Base-by-base conservation (phyloP, 148 eudicot species). In the Spergularia bocconei region DNA sequence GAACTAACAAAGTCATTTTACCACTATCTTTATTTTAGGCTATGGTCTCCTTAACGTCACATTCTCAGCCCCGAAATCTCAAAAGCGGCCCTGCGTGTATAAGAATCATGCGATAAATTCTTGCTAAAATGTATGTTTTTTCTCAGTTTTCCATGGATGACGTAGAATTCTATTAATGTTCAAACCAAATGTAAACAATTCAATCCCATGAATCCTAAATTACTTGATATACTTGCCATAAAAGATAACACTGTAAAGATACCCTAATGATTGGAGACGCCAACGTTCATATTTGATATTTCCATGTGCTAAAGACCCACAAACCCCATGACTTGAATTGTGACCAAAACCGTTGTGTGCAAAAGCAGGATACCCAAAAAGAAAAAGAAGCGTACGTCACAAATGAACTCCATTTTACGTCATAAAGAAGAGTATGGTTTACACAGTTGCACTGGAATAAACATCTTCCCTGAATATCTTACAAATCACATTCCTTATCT, bases 371-470 rank as follows among this genome's bases (percentile, higher is more conserved):
- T 56, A 13, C 6, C 11, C 13, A 21, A 6, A 44, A 44, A 68
- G 14, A 62, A 69, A 52, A 15, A 59, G 51, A 57, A 7, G n/a
- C 15, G 5, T 29, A 29, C 9, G 29, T 12, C 41, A 48, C 41
- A 69, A 59, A 69, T 51, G 48, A 73, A 51, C 69, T 67, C 57
- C 78, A 69, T 69, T 69, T 53, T 77, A 76, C 78, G 54, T 56
- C 78, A 59, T 23, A 25, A 69, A 59, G 14, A 70, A 76, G 54
- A 25, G 66, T 76, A 60, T 20, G 44, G 39, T 60, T 58, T 69
- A 67, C 71, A 67, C 72, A 57, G 44, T 38, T 16, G 14, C 47
- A 29, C 59, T 11, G 48, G 48, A 60, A 61, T 48, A 14, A 69
- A 76, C 73, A 48, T 33, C 69, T 77, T 65, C 69, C 73, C 17